Evolutionary conservation across 2,329 filamentous ascomycete genomes (phyloP).

Genomic region (Clonostachys solani): DNA sequence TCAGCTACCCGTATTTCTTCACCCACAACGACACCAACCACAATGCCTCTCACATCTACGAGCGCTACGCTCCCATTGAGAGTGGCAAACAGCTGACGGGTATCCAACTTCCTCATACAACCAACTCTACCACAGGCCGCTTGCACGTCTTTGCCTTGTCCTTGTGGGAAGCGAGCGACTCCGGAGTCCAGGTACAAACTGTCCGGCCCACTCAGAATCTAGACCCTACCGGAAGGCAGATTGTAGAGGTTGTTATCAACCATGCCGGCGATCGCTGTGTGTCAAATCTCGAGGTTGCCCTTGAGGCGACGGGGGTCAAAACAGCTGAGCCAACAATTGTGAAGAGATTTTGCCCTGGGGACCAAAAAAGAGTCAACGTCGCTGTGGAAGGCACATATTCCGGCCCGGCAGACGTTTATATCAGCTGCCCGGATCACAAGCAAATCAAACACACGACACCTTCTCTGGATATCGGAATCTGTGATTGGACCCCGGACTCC

Average conservation of each 20-base stretch:
- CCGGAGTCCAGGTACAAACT: constrained; percentile 24
- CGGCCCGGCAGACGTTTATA: constrained; percentile 10
- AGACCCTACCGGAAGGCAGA: constrained; percentile 24
- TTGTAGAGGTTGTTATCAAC: constrained; percentile 33
- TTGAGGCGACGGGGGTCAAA: constrained; percentile 30
- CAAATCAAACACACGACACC: constrained; percentile 5
- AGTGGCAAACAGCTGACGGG: constrained; percentile 27
- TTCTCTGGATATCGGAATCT: constrained; percentile 23
- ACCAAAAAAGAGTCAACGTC: constrained; percentile 31
- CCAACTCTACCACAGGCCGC: constrained; percentile 24
- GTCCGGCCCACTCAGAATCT: constrained; percentile 38
- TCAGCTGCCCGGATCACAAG: not conserved
- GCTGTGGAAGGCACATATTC: constrained; percentile 23
- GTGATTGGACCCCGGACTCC: constrained; percentile 24
- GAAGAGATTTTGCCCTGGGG: constrained; percentile 34
- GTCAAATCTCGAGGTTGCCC: constrained; percentile 18
- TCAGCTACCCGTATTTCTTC: constrained; percentile 35
- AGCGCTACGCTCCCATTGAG: constrained; percentile 31
- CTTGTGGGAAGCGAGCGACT: constrained; percentile 15
- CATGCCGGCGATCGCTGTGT: constrained; percentile 29
- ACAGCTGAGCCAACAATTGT: constrained; percentile 32
- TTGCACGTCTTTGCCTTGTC: constrained; percentile 38
- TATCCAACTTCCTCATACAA: constrained; percentile 32
- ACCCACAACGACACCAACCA: constrained; percentile 31
- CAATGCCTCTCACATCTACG: constrained; percentile 38